phyloP scores from a whole-genome alignment of 2,329 filamentous ascomycete species.

The Diaporthe caulivora region DNA sequence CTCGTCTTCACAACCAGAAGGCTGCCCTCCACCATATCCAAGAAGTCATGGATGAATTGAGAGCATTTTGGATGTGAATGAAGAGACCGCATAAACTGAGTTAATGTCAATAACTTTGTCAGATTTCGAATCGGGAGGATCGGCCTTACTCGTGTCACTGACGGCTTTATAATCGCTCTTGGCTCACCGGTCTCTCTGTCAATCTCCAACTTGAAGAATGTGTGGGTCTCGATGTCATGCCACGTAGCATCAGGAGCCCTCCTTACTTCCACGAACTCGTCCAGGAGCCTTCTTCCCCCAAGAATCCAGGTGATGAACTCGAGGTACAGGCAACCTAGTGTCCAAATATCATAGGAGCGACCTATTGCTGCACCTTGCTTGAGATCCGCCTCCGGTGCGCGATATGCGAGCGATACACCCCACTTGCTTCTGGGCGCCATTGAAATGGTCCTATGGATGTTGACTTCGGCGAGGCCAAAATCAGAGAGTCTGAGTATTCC shows the following conservation, averaged over 20 bases:
- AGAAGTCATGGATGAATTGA: constrained; percentile 11
- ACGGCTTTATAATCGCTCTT: background rate
- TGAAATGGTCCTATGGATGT: background rate
- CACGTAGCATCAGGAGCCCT: background rate
- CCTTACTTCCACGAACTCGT: background rate
- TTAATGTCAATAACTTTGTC: background rate
- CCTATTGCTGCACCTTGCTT: background rate
- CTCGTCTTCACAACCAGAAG: constrained; percentile 18
- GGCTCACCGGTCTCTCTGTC: background rate
- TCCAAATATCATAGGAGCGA: constrained; percentile 26
- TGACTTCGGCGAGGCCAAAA: constrained; percentile 19
- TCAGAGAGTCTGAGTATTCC: constrained; percentile 13
- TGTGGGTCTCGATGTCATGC: constrained; percentile 8
- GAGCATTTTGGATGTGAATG: background rate
- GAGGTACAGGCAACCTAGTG: background rate
- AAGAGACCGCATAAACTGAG: background rate
- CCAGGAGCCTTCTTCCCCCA: background rate
- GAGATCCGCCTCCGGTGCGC: constrained; percentile 16
- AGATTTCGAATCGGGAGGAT: too few relatives aligned
- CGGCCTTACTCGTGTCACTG: background rate
- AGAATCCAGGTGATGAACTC: constrained; percentile 28
- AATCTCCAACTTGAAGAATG: constrained; percentile 3
- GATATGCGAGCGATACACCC: background rate
- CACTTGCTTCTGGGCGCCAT: background rate
- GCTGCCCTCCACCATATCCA: background rate